phyloP scores from a whole-genome alignment of 495 filamentous ascomycete genomes.

The Xeromyces bisporus region DNA sequence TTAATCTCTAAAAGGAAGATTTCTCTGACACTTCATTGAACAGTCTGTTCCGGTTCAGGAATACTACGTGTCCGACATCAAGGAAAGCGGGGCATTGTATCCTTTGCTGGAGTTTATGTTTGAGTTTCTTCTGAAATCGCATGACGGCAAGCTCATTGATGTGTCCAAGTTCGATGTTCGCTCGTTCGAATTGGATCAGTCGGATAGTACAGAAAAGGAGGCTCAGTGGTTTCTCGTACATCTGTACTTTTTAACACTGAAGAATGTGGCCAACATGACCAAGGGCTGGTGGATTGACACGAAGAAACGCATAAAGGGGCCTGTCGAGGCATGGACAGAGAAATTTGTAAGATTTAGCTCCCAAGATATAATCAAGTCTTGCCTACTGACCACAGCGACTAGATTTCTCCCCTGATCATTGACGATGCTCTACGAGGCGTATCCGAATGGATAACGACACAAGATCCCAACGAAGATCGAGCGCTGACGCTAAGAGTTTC shows the following conservation, averaged over 20 bases:
- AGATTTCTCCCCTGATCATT: slow-evolving; percentile 70
- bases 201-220: slow-evolving; percentile 45
- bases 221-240: slow-evolving; percentile 72
- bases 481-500: slow-evolving; percentile 57
- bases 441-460: slow-evolving; percentile 45
- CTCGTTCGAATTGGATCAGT: slow-evolving; percentile 43
- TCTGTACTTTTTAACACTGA: slow-evolving; percentile 67
- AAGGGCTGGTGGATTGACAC: slow-evolving; percentile 77
- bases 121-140: slow-evolving; percentile 60
- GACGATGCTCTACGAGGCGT: slow-evolving; percentile 54
- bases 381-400: background rate
- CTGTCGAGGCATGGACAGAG: slow-evolving; percentile 65
- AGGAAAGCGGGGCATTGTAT: slow-evolving; percentile 48
- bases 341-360: slow-evolving; percentile 38
- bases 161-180: slow-evolving; percentile 49
- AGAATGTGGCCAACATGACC: slow-evolving; percentile 54
- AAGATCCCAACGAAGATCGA: slow-evolving; percentile 44
- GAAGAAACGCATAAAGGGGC: slow-evolving; percentile 54
- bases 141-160: slow-evolving; percentile 46
- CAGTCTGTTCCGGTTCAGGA: slow-evolving; percentile 61
- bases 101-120: slow-evolving; percentile 64
- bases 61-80: slow-evolving; percentile 61
- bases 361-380: background rate
- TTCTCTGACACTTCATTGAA: slow-evolving; percentile 7
- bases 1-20: background rate